Evolutionary conservation across 371 early-diverging fungal species (phyloP), one percentile per base, ranked within the genome.

Genomic region (Paraphysoderma sedebokerense): DNA sequence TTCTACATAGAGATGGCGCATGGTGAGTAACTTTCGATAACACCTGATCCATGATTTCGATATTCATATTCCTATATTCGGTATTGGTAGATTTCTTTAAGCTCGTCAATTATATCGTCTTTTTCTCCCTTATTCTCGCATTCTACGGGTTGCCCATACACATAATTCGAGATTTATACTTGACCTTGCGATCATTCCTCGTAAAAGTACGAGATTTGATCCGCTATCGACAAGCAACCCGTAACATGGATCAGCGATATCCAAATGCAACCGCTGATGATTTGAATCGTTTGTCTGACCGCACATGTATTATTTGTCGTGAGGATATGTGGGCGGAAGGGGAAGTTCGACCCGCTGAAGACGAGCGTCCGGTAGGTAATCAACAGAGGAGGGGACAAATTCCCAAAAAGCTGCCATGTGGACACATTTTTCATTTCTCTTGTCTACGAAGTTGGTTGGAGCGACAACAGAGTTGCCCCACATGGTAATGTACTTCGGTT

Each of bases 361-460:
- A 6, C 37, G 24, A 17, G 3, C 26, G 9, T 13, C 41, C n/a
- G n/a, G 23, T 17, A 3, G 6, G 11, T 2, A 15, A 11, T 9
- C 11, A 23, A 39, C 24, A 47, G 57, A 29, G 42, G 63, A 44
- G 62, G 69, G 33, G 77, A 81, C 56, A 75, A 76, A 2, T 42
- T 7, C 89, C 95, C 5, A 98, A 98, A 62, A 87, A 85, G 45
- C 69, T 98, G 17, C 85, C 84, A 7, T 99, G 99, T 62, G 89
- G 92, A 0, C 99, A 99, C 56, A 77, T 92, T 11, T 98, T 99
- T 61, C 99, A 99, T 63, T 82, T 93, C 48, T 82, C 78, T 41
- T 99, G 99, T 61, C 67, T 99, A 47, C 70, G 91, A 44, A 87
- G 86, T 59, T 99, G 99, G 99, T 72, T 98, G 29, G 98, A 98